Conservation (phyloP, 768 basidiomycete genomes). For the Xanthoconium stramineum region DNA sequence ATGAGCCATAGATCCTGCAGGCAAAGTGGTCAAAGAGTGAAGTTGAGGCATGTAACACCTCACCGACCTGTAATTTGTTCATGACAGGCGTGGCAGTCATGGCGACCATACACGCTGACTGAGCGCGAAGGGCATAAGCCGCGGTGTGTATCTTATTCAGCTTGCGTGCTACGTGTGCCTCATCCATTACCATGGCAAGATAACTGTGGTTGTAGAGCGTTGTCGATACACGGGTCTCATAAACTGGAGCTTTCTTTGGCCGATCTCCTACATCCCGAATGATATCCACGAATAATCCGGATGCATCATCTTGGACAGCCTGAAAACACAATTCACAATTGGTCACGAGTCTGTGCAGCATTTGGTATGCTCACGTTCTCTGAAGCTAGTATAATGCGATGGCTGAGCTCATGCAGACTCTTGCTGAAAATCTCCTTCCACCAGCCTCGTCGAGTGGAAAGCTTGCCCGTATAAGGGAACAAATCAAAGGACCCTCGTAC, state of each 20-base stretch:
- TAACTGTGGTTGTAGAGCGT: not conserved
- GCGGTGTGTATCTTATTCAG: not conserved
- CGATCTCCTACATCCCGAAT: not conserved
- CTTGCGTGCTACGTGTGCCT: slow-evolving; percentile 1
- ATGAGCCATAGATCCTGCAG: not conserved
- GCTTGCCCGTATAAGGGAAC: not conserved
- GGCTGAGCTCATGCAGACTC: not conserved
- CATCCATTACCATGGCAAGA: not conserved
- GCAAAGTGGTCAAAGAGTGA: no score
- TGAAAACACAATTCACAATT: not conserved
- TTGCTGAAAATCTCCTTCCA: not conserved
- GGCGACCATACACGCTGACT: not conserved
- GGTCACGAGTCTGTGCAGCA: not conserved
- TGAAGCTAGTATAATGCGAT: not conserved
- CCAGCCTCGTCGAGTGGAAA: not conserved
- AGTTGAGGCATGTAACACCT: not conserved
- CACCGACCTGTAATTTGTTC: not conserved
- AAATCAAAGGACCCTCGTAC: not conserved
- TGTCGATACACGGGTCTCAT: not conserved
- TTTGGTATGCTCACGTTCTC: not conserved
- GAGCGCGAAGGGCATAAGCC: not conserved
- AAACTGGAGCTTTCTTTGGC: not conserved
- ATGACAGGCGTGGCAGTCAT: not conserved
- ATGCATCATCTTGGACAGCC: not conserved
- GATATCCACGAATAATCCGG: not conserved